phyloP scores from a whole-genome alignment of 139 green algal genomes.

The Chlorella sp. region DNA sequence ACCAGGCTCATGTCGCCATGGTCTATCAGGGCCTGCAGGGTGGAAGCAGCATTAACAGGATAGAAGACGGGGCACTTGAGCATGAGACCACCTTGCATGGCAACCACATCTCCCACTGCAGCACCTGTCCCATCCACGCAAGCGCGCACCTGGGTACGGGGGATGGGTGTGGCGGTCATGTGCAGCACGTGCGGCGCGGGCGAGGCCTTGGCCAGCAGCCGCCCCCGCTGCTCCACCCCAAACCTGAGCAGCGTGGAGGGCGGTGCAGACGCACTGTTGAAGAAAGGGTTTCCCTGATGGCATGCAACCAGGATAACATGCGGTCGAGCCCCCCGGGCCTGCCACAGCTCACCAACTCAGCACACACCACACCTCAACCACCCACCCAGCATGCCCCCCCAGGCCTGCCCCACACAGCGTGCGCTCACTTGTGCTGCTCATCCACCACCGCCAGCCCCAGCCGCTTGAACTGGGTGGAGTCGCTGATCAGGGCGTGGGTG shows the following conservation, averaged over 20 bases:
- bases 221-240: slow-evolving; percentile 84
- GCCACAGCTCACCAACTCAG: neutral
- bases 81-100: too few species aligned
- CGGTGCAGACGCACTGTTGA: too few species aligned
- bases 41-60: too few species aligned
- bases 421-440: slow-evolving; percentile 92
- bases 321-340: too few species aligned
- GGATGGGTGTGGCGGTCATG: slow-evolving; percentile 98
- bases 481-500: slow-evolving; percentile 84
- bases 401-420: too few species aligned
- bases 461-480: slow-evolving; percentile 60
- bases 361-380: neutral
- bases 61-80: too few species aligned
- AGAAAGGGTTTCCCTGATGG: too few species aligned
- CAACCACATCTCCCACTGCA: too few species aligned
- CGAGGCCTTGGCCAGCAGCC: slow-evolving; percentile 55
- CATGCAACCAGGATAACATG: too few species aligned
- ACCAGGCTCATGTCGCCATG: slow-evolving; percentile 70
- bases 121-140: too few species aligned
- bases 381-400: neutral
- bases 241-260: slow-evolving; percentile 66
- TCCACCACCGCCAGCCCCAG: slow-evolving; percentile 94
- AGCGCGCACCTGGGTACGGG: slow-evolving; percentile 82
- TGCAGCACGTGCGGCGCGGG: slow-evolving; percentile 87
- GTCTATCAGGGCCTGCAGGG: slow-evolving; percentile 64